Conservation (phyloP, 2,329 filamentous ascomycete species). For the Exophiala bonariae region DNA sequence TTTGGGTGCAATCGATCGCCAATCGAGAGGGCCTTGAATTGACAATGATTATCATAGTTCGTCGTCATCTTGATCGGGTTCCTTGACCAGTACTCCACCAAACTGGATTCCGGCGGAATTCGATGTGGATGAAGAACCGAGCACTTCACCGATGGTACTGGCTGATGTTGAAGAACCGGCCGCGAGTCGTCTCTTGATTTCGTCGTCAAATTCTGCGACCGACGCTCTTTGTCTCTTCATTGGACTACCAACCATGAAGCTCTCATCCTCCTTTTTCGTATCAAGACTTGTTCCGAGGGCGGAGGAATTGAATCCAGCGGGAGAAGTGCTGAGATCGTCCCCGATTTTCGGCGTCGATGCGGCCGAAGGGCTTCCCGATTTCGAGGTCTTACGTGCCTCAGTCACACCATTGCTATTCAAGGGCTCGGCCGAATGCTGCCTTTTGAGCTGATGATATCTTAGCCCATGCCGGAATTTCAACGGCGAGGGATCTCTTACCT, state of each 20-base stretch:
- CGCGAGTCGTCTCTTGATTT: constrained; percentile 41
- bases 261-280: constrained; percentile 32
- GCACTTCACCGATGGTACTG: constrained; percentile 36
- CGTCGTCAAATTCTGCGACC: constrained; percentile 43
- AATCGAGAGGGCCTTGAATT: no score
- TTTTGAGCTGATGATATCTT: constrained; percentile 56
- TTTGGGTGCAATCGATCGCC: no score
- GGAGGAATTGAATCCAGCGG: constrained; percentile 27
- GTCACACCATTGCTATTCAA: constrained; percentile 37
- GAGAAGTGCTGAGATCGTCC: constrained; percentile 39
- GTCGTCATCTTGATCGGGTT: constrained; percentile 25
- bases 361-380: constrained; percentile 39
- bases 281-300: constrained; percentile 23
- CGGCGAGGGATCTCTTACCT: constrained; percentile 46
- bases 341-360: constrained; percentile 36
- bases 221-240: constrained; percentile 49
- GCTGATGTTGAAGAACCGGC: constrained; percentile 33
- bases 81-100: constrained; percentile 24
- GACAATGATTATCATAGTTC: constrained; percentile 26
- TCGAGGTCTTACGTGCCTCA: constrained; percentile 41
- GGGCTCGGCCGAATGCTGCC: constrained; percentile 64
- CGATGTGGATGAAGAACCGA: constrained; percentile 21
- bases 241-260: constrained; percentile 43
- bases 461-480: constrained; percentile 27
- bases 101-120: constrained; percentile 28